A percentile compares a stretch with the other conserved stretches of the same genome.
Evolutionary conservation across 257 asterid genomes (phyloP).

Genomic region (Leptodermis oblonga): DNA sequence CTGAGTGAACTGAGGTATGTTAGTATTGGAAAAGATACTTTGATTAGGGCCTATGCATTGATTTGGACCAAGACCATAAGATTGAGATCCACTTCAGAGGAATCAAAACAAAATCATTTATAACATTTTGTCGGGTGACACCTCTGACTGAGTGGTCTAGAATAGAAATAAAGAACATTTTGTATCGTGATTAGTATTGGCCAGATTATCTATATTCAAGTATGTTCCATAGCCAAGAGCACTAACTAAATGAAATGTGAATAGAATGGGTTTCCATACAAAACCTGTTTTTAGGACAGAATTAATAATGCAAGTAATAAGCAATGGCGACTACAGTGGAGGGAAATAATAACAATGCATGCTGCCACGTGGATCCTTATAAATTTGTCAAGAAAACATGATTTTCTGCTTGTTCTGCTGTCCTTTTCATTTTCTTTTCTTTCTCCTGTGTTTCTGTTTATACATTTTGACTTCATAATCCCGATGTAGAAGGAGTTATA

Average conservation of each 20-base stretch:
- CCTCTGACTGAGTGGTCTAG: not conserved
- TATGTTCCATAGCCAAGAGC: not conserved
- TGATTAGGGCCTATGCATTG: not conserved
- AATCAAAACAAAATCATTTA: not conserved
- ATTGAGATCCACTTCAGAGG: not conserved
- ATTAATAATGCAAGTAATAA: not conserved
- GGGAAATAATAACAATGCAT: not conserved
- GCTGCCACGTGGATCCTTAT: not conserved
- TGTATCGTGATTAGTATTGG: not conserved
- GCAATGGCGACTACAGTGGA: not conserved
- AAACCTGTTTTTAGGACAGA: too few species aligned
- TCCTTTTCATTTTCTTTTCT: not conserved
- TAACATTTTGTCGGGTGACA: not conserved
- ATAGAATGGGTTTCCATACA: too few species aligned
- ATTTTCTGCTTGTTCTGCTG: not conserved
- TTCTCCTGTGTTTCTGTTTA: not conserved
- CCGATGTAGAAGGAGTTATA: slow-evolving; percentile 13
- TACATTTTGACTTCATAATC: slow-evolving; percentile 8
- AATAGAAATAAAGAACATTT: not conserved
- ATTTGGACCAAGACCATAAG: not conserved
- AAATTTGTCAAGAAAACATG: not conserved
- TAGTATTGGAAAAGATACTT: not conserved
- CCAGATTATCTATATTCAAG: not conserved
- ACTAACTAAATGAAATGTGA: too few species aligned
- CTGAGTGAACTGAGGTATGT: slow-evolving; percentile 77